phyloP scores from a whole-genome alignment of 2,329 filamentous ascomycete genomes.

The Xylaria hypoxylon region DNA sequence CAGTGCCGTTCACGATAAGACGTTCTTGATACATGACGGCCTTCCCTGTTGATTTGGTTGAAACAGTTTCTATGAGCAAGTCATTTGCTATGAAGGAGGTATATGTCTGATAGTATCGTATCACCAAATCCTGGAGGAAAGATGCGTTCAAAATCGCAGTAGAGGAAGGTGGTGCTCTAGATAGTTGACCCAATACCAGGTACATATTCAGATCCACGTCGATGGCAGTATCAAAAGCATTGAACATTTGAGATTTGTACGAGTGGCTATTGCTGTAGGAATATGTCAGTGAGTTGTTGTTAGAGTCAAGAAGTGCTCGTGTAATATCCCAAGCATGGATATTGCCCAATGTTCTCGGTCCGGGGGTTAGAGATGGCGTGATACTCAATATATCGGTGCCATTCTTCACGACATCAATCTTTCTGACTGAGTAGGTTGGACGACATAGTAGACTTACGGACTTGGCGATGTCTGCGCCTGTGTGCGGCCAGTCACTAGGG shows the following conservation, averaged over 20 bases:
- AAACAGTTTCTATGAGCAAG: background rate
- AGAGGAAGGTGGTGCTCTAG: background rate
- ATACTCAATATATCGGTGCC: conserved; percentile 13
- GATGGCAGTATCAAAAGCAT: background rate
- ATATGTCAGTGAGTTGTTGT: background rate
- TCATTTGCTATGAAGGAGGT: conserved; percentile 4
- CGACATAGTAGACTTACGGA: conserved; percentile 4
- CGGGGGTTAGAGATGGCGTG: background rate
- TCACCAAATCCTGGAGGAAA: background rate
- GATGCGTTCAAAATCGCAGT: background rate
- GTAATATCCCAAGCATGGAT: conserved; percentile 21
- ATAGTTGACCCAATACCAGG: conserved; percentile 4
- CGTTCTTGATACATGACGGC: conserved; percentile 2
- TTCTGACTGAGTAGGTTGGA: conserved; percentile 9
- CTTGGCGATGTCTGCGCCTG: background rate
- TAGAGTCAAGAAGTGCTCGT: background rate
- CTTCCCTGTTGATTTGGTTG: background rate
- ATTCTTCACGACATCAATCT: conserved; percentile 17
- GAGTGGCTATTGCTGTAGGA: background rate
- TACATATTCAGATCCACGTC: conserved; percentile 15
- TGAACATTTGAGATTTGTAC: background rate
- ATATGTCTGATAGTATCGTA: conserved; percentile 4
- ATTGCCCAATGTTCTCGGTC: background rate
- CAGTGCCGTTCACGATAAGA: background rate
- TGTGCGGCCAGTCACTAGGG: background rate